Base-by-base conservation (phyloP, 2,329 filamentous ascomycete species). In the Microdochium nivale region DNA sequence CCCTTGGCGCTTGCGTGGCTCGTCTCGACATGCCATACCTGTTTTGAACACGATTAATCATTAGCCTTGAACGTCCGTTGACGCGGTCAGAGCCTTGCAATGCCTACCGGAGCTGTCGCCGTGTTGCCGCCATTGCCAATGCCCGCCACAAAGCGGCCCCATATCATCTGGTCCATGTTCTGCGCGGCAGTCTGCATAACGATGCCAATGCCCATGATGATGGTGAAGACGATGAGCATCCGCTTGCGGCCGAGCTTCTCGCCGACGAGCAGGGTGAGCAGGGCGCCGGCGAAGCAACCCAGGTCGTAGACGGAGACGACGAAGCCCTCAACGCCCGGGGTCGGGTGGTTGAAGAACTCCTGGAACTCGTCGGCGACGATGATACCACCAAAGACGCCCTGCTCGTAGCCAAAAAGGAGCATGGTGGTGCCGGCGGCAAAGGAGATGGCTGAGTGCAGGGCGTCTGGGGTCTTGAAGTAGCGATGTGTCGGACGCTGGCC, bases 61-160 rank as follows among this genome's bases (percentile, higher is more conserved):
- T 24, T 30, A 16, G 25, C 8, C 8, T 23, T 48, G 3, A 3
- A 30, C 19, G 21, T 8, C 30, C 19, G 3, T 48, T 16, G 25
- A 48, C 3, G 3, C 9, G 19, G n/a, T 4, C 23, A 32, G 25
- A 4, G 11, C n/a, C 48, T 35, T 13, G 48, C 3, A 30, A 30
- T 13, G 25, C 33, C 8, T 35, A 32, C 33, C 27, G 33, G 40
- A 44, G 40, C 65, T 0, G 68, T 70, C 3, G 63, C 63, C 0
- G 65, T 68, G 35, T 68, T 50, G 32, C 51, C 51, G 9, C 52
- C 52, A 23, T 48, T 54, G 11, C 52, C 52, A 23, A 54, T 49
- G 2, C 52, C 52, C 24, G 47, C 48, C 19, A 54, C 48, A 23
- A 48, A 53, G 5, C 53, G 51, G n/a, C 40, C 51, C 13, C 53